A percentile compares a stretch with the other conserved stretches of the same genome.
These are phyloP conservation scores for Asterionellopsis glacialis DNA, from an alignment of 108 stramenopile genomes.

Conservation along the genomic window DNA sequence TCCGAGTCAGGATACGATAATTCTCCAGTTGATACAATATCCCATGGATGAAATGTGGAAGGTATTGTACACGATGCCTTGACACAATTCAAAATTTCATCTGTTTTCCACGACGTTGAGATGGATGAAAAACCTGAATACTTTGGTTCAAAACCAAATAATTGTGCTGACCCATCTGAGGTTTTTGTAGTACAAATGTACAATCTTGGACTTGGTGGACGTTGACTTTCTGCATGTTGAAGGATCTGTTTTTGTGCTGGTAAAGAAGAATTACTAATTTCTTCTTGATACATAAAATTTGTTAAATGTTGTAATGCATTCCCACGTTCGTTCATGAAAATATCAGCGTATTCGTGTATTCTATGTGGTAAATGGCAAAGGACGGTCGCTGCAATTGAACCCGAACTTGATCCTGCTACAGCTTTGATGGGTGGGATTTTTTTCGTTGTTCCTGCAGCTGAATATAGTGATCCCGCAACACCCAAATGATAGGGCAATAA, in stretches of 20 bases:
- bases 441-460: slow-evolving; percentile 1
- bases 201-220: slow-evolving; percentile 7
- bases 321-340: slow-evolving; percentile 48
- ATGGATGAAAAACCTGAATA: background rate
- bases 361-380: slow-evolving; percentile 28
- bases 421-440: slow-evolving; percentile 16
- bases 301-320: slow-evolving; percentile 27
- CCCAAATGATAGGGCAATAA: slow-evolving; percentile 52
- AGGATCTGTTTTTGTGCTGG: background rate
- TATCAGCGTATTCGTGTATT: slow-evolving; percentile 44
- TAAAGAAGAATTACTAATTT: background rate
- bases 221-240: background rate
- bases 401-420: slow-evolving; percentile 51
- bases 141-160: slow-evolving; percentile 36
- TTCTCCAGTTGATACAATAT: slow-evolving; percentile 22
- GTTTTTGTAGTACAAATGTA: slow-evolving; percentile 50
- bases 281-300: slow-evolving; percentile 28
- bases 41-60: slow-evolving; percentile 46
- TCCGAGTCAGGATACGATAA: slow-evolving; percentile 39
- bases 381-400: slow-evolving; percentile 49
- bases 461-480: slow-evolving; percentile 20
- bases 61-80: slow-evolving; percentile 60
- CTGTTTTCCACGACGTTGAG: slow-evolving; percentile 3
- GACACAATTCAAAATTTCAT: slow-evolving; percentile 22
- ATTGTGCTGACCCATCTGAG: slow-evolving; percentile 31